Evolutionary conservation across 768 basidiomycete species (phyloP).

Genomic region (Trametes cinnabarina): DNA sequence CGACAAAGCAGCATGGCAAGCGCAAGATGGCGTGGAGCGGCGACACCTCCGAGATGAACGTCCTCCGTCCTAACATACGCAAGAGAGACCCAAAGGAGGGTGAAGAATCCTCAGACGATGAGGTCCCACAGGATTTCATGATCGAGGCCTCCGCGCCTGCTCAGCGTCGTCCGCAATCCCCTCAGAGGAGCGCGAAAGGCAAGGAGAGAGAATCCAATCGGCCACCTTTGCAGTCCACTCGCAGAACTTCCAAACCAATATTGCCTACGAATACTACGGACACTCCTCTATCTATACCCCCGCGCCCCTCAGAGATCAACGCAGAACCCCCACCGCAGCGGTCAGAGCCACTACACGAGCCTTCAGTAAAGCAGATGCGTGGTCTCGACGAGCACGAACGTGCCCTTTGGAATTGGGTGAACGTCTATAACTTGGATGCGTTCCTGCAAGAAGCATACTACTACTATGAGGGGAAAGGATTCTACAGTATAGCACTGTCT

Average conservation of each 20-base stretch:
- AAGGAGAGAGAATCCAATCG: constrained; percentile 35
- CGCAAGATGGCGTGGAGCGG: constrained; percentile 60
- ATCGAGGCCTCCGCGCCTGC: constrained; percentile 63
- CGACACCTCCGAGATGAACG: constrained; percentile 52
- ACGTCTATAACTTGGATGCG: constrained; percentile 94
- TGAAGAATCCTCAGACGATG: constrained; percentile 72
- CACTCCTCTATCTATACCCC: constrained; percentile 50
- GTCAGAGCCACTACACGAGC: constrained; percentile 22
- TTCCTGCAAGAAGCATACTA: constrained; percentile 94
- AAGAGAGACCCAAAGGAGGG: constrained; percentile 59
- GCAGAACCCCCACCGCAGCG: constrained; percentile 32
- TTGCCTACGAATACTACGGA: constrained; percentile 34
- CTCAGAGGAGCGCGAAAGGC: constrained; percentile 29
- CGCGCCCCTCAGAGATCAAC: constrained; percentile 64
- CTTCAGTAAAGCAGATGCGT: constrained; percentile 48
- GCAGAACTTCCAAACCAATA: constrained; percentile 34
- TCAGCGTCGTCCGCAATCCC: constrained; percentile 25
- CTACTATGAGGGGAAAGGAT: constrained; percentile 96
- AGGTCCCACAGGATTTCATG: constrained; percentile 84
- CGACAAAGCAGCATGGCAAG: constrained; percentile 41
- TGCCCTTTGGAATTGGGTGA: constrained; percentile 98
- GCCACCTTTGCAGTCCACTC: constrained; percentile 48
- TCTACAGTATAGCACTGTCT: constrained; percentile 90
- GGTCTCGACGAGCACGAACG: constrained; percentile 84
- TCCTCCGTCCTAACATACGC: constrained; percentile 70